Base-by-base conservation (phyloP, 2,329 filamentous ascomycete species). In the Aspergillus costaricaensis region DNA sequence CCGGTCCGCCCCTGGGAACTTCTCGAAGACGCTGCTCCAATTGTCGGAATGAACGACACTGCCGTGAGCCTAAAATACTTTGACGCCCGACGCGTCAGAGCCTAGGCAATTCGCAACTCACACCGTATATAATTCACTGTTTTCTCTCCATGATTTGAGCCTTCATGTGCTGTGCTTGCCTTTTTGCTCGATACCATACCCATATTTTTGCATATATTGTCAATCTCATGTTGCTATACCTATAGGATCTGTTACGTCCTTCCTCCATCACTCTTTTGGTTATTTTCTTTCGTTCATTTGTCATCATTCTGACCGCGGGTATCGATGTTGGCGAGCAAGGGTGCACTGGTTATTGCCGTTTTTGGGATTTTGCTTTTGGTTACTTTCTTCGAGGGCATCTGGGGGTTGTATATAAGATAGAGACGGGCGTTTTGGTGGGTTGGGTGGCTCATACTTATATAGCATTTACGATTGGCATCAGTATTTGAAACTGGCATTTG, bases 11-110 rank as follows among this genome's bases (percentile, higher is more conserved):
- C 74, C 27, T 81, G 79, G 79, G 79, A 81, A 60, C 72, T 80
- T 58, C 70, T 81, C 23, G 77, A 78, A 62, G 79, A 80, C 59
- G 75, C 79, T 10, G 77, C 79, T 17, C 79, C 79, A 1, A 72
- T 79, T 17, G 65, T 76, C 21, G 77, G 78, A 23, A 68, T 71
- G n/a, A 81, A 81, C 60, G 79, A 81, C 60, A 80, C 79, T 4
- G 77, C 78, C 19, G 66, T 81, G 32, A 78, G 74, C 55, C 62
- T 81, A 47, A 70, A 74, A 19, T 76, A 75, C 47, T 80, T 81
- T 59, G 77, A 77, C 52, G 73, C 79, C 15, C 68, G 77, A 51
- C 73, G 71, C 32, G 70, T 74, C 32, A 67, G 72, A 63, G 64
- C 58, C 25, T 59, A 32, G 19, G 38, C 30, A 48, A 17, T 36